Percentiles rank a stretch among this genome's conserved stretches.
Evolutionary conservation across 164 flowering plant species (phyloP).

Genomic region (Saururus chinensis): DNA sequence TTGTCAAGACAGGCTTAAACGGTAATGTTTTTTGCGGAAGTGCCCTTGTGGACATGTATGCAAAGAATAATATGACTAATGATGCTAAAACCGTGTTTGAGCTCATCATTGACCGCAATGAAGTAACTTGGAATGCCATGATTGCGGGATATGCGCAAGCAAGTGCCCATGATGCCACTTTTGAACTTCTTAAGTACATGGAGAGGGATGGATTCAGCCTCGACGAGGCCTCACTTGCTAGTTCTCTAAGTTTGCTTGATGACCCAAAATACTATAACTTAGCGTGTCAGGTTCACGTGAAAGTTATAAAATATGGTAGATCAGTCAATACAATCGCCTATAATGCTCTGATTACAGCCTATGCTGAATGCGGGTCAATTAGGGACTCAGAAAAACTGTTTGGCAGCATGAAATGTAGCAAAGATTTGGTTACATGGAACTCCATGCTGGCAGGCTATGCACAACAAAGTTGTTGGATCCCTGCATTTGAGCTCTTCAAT

Average conservation of each 20-base stretch:
- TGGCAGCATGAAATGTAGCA: constrained; percentile 18
- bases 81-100: constrained; percentile 47
- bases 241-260: constrained; percentile 51
- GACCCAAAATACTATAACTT: constrained; percentile 20
- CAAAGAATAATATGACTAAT: constrained; percentile 47
- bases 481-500: constrained; percentile 40
- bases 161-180: constrained; percentile 30
- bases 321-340: constrained; percentile 27
- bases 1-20: constrained; percentile 41
- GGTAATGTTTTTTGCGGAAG: constrained; percentile 51
- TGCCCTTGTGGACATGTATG: constrained; percentile 78
- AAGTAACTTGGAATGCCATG: constrained; percentile 73
- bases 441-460: constrained; percentile 71
- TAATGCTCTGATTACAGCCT: constrained; percentile 64
- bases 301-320: constrained; percentile 41
- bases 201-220: constrained; percentile 35
- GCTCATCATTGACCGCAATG: constrained; percentile 32
- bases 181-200: constrained; percentile 43
- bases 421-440: constrained; percentile 74
- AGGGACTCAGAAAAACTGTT: constrained; percentile 44
- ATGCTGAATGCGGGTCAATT: constrained; percentile 60
- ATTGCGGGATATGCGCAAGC: constrained; percentile 42
- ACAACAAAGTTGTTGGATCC: constrained; percentile 19
- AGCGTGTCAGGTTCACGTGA: constrained; percentile 50
- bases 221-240: constrained; percentile 76